A percentile compares a stretch with the other conserved stretches of the same genome.
Conservation (phyloP, 176 grass and related monocot genomes). For the Triticum timopheevii region DNA sequence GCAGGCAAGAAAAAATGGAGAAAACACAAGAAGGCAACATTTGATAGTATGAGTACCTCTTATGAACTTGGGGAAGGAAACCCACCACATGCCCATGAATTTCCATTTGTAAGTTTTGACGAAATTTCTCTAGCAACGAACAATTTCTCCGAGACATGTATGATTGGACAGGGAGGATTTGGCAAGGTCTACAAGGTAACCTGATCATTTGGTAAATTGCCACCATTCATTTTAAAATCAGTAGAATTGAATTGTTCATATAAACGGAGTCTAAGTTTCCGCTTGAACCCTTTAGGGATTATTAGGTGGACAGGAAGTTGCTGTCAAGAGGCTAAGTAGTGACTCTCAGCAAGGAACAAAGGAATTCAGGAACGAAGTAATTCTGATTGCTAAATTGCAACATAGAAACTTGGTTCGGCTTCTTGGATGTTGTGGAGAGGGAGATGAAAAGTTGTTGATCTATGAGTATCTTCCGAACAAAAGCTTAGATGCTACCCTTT, state of each 20-base stretch:
- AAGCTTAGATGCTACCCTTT: too few species aligned
- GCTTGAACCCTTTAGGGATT: background rate
- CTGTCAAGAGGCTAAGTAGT: too few species aligned
- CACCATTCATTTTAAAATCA: background rate
- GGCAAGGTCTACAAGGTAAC: conserved; percentile 50
- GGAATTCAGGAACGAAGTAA: too few species aligned
- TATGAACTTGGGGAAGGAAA: background rate
- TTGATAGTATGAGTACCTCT: background rate
- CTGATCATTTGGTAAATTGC: background rate
- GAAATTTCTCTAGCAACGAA: conserved; percentile 7
- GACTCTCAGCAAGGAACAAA: too few species aligned
- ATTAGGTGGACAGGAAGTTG: too few species aligned
- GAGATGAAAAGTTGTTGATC: too few species aligned
- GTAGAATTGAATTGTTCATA: background rate
- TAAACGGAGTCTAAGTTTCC: background rate
- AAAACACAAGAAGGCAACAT: background rate
- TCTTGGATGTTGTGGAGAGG: too few species aligned
- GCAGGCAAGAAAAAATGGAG: background rate
- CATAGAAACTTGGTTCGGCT: too few species aligned
- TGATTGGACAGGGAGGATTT: conserved; percentile 49
- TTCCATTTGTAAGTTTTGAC: conserved; percentile 30
- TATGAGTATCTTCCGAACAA: too few species aligned
- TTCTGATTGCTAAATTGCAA: too few species aligned
- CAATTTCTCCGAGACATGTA: conserved; percentile 26
- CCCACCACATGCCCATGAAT: background rate